Evolutionary conservation across 2,329 filamentous ascomycete genomes (phyloP).

Genomic region (Colletotrichum lindemuthianum): DNA sequence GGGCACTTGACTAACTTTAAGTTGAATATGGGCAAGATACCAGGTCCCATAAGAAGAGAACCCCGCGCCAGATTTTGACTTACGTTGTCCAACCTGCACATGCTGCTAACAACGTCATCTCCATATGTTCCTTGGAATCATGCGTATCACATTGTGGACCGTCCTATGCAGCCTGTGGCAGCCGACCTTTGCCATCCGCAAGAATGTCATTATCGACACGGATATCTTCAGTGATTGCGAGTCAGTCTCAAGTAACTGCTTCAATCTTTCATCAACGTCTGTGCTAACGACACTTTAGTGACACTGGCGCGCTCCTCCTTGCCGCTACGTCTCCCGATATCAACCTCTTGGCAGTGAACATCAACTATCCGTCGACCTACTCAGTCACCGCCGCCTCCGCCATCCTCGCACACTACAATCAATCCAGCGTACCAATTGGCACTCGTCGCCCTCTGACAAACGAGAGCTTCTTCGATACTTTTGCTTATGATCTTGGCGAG

Average conservation of each 20-base stretch:
- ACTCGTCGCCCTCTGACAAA: slow-evolving; percentile 52
- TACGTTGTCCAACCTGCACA: no score
- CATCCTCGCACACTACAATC: slow-evolving; percentile 54
- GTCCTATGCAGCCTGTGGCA: background rate
- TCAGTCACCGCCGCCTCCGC: slow-evolving; percentile 53
- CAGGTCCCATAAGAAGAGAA: background rate
- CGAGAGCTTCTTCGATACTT: slow-evolving; percentile 55
- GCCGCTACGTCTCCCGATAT: slow-evolving; percentile 48
- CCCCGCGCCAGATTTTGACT: background rate
- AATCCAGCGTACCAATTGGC: slow-evolving; percentile 49
- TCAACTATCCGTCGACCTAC: slow-evolving; percentile 54
- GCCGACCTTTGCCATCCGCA: slow-evolving; percentile 34
- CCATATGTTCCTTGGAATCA: background rate
- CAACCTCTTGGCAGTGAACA: slow-evolving; percentile 52
- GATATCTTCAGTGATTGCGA: slow-evolving; percentile 59
- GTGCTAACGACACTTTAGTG: slow-evolving; percentile 41
- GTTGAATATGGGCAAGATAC: background rate
- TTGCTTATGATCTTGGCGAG: slow-evolving; percentile 51
- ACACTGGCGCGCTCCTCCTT: slow-evolving; percentile 53
- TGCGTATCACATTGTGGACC: background rate
- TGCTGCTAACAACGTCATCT: background rate
- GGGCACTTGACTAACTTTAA: no score
- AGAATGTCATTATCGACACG: slow-evolving; percentile 57
- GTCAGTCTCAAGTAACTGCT: slow-evolving; percentile 41
- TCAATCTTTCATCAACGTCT: background rate